Percentiles rank a stretch among this genome's conserved stretches.
phyloP scores from a whole-genome alignment of 176 grass and related monocot species.

The Cymbopogon citratus region DNA sequence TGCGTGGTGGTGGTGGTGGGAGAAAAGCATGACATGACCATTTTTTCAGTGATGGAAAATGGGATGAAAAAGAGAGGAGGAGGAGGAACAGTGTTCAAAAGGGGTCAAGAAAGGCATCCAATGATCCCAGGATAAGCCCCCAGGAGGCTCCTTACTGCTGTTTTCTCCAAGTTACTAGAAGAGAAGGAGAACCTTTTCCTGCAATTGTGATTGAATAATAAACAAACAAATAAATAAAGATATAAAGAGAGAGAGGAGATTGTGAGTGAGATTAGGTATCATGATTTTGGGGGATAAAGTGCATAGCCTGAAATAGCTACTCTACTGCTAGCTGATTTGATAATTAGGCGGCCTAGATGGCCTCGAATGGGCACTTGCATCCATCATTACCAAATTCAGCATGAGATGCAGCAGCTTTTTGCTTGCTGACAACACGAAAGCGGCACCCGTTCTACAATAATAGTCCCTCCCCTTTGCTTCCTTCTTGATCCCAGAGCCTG shows the following conservation, averaged over 20 bases:
- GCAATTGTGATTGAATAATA: not conserved
- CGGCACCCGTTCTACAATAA: not conserved
- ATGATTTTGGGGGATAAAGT: slow-evolving; percentile 22
- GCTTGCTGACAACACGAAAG: not conserved
- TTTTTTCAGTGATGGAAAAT: slow-evolving; percentile 36
- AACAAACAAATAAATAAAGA: not conserved
- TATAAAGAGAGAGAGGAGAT: not conserved
- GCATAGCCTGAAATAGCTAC: slow-evolving; percentile 24
- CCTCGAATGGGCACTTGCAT: slow-evolving; percentile 7
- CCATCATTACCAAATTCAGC: slow-evolving; percentile 36
- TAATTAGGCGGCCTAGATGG: slow-evolving; percentile 27
- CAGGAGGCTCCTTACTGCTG: not conserved
- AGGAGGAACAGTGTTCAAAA: slow-evolving; percentile 34
- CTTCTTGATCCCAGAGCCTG: not conserved
- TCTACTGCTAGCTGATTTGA: slow-evolving; percentile 8
- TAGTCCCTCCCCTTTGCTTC: not conserved
- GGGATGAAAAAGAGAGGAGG: not conserved
- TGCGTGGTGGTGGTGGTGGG: slow-evolving; percentile 46
- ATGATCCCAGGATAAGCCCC: slow-evolving; percentile 36
- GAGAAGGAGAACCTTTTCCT: not conserved
- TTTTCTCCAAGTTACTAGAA: not conserved
- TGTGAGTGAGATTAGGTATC: slow-evolving; percentile 14
- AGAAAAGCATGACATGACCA: slow-evolving; percentile 62
- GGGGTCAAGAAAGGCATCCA: slow-evolving; percentile 46
- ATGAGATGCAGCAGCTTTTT: slow-evolving; percentile 24